Conservation (phyloP, 2,329 filamentous ascomycete species). For the Trichoderma semiorbis region DNA sequence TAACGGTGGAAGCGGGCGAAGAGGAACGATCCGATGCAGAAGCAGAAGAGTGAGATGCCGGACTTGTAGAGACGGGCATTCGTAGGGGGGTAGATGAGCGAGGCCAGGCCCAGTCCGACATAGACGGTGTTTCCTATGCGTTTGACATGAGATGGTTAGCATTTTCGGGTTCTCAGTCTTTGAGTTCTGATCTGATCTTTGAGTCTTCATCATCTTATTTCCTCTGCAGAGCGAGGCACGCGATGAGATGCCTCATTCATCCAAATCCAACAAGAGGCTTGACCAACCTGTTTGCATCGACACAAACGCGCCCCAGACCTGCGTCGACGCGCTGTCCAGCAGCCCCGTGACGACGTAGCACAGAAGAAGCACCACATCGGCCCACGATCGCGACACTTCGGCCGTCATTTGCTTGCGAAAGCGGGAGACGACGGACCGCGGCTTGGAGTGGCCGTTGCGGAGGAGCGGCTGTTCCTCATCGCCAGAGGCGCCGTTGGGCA, state of each 20-base stretch:
- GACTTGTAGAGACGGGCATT: constrained; percentile 51
- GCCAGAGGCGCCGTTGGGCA: constrained; percentile 18
- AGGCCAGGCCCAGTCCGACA: constrained; percentile 68
- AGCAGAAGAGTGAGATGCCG: constrained; percentile 63
- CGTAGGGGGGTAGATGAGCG: constrained; percentile 38
- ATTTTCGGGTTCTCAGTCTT: not conserved
- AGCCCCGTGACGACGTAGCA: constrained; percentile 77
- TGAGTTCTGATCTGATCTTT: not conserved
- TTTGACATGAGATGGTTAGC: not conserved
- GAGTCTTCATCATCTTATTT: not conserved
- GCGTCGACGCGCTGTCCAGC: constrained; percentile 71
- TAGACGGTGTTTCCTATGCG: constrained; percentile 70
- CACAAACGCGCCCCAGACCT: constrained; percentile 76
- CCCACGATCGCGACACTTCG: constrained; percentile 58
- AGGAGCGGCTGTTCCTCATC: constrained; percentile 38
- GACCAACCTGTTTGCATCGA: constrained; percentile 74
- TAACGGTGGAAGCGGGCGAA: constrained; percentile 66
- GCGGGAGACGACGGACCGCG: constrained; percentile 23
- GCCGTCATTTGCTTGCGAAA: constrained; percentile 35
- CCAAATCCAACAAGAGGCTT: not conserved
- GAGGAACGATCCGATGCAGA: constrained; percentile 68
- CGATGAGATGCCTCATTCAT: not conserved
- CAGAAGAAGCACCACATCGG: constrained; percentile 64
- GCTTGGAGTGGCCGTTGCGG: constrained; percentile 23
- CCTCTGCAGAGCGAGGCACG: not conserved